Conservation (phyloP, 169 alveolate genomes). For the Neospora caninum region DNA sequence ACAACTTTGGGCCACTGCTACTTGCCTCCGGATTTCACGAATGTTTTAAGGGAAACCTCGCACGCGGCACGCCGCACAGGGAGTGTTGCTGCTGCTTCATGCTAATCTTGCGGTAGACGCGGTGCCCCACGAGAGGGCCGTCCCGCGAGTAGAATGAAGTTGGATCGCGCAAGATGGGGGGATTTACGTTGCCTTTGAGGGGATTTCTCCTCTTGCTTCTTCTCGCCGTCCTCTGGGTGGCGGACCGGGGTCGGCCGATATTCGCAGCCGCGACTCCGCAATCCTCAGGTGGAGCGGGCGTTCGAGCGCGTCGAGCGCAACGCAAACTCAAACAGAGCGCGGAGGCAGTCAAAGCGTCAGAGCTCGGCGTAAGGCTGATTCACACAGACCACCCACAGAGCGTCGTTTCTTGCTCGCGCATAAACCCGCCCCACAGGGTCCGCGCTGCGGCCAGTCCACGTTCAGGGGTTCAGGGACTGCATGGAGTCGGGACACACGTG, state of each 20-base stretch:
- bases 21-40: no score
- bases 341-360: neutral
- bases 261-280: neutral
- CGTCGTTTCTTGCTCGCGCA: no score
- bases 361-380: slow-evolving; percentile 9
- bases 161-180: neutral
- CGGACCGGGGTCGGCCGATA: neutral
- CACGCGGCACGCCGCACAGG: no score
- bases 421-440: no score
- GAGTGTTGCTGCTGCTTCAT: no score
- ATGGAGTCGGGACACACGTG: no score
- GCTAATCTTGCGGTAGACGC: no score
- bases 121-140: neutral
- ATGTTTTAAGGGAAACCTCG: no score
- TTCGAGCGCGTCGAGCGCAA: neutral
- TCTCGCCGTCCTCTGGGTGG: neutral
- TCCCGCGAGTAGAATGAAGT: neutral
- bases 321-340: slow-evolving; percentile 2
- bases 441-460: no score
- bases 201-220: neutral
- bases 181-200: neutral
- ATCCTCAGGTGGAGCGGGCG: neutral
- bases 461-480: no score
- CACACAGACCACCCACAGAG: no score
- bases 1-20: no score